Base-by-base conservation (phyloP, 768 basidiomycete genomes). In the Holtermanniella nyarrowii region DNA sequence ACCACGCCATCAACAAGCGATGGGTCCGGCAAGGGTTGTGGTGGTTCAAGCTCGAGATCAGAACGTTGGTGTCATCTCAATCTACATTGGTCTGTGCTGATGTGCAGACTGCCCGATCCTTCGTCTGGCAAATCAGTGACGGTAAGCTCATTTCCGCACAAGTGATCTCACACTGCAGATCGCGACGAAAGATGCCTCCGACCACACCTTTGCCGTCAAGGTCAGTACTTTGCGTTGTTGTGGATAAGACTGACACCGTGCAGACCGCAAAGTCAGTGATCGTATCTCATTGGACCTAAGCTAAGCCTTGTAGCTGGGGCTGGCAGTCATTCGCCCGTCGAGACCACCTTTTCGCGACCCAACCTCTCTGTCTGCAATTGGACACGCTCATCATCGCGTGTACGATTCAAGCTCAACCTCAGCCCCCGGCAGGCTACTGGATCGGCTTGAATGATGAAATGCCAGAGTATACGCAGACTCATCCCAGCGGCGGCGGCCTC, bases 11-110 rank as follows among this genome's bases (percentile, higher is more conserved):
- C 24, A 75, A 76, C 44, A 81, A 82, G 52, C 88, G 84, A 74
- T 90, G 87, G 87, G 71, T 78, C n/a, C 79, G 88, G 14, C 84
- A 87, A 52, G 87, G 87, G 1, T 73, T 83, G n/a, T 89, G 80
- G 73, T 86, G 82, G 62, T 90, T 89, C 68, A 81, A 78, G 54
- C 88, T 90, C 59, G 87, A 88, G 63, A 74, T 89, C 58, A 79
- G 80, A 63, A 84, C 80, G 85, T 82, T 58, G 58, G 66, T 50
- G 50, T 41, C 42, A 39, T n/a, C n/a, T n/a, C n/a, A n/a, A n/a
- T n/a, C n/a, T n/a, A n/a, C 26, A 44, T 14, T 2, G 40, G 12
- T 26, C 14, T 5, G 0, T 18, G 31, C 31, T 37, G 31, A 37
- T 16, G 31, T 37, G 73, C 0, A 68, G 78, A 1, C 50, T 78